A percentile compares a stretch with the other conserved stretches of the same genome.
phyloP scores from a whole-genome alignment of 2,329 filamentous ascomycete genomes.

The Neurospora sp. region DNA sequence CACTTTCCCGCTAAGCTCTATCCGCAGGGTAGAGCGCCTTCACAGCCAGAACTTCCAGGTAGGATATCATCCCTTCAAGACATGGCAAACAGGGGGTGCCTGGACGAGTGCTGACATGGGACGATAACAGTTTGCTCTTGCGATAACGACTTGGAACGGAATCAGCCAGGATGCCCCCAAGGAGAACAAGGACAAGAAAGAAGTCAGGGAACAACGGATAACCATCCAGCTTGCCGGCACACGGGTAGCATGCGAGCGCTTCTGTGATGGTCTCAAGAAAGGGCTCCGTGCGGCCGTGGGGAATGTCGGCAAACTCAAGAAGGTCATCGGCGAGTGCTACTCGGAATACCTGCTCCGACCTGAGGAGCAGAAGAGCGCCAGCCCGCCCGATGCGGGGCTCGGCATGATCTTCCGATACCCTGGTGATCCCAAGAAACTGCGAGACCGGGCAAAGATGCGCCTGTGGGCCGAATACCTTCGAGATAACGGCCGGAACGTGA shows the following conservation, averaged over 20 bases:
- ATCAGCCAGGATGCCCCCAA: slow-evolving; percentile 47
- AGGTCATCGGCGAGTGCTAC: slow-evolving; percentile 76
- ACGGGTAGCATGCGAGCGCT: slow-evolving; percentile 81
- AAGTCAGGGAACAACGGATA: slow-evolving; percentile 62
- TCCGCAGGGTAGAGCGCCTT: slow-evolving; percentile 82
- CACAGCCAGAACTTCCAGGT: slow-evolving; percentile 82
- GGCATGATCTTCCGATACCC: slow-evolving; percentile 91
- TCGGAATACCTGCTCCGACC: slow-evolving; percentile 70
- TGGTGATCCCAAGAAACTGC: slow-evolving; percentile 84
- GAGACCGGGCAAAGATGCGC: slow-evolving; percentile 94
- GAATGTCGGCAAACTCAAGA: slow-evolving; percentile 74
- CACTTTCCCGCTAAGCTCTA: slow-evolving; percentile 83
- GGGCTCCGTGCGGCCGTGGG: slow-evolving; percentile 79
- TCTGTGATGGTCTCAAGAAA: slow-evolving; percentile 91
- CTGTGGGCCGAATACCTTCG: slow-evolving; percentile 94
- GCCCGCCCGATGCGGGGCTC: slow-evolving; percentile 81
- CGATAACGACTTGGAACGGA: slow-evolving; percentile 91
- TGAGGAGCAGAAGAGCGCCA: slow-evolving; percentile 50
- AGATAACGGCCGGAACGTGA: slow-evolving; percentile 90
- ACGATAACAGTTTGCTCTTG: slow-evolving; percentile 64
- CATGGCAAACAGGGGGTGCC: not conserved
- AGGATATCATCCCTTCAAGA: slow-evolving; percentile 11
- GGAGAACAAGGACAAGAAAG: slow-evolving; percentile 35
- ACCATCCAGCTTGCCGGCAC: slow-evolving; percentile 86
- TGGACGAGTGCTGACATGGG: slow-evolving; percentile 11